A percentile compares a stretch with the other conserved stretches of the same genome.
phyloP scores from a whole-genome alignment of 345 rosid genomes.

The Rhizophora mangle region DNA sequence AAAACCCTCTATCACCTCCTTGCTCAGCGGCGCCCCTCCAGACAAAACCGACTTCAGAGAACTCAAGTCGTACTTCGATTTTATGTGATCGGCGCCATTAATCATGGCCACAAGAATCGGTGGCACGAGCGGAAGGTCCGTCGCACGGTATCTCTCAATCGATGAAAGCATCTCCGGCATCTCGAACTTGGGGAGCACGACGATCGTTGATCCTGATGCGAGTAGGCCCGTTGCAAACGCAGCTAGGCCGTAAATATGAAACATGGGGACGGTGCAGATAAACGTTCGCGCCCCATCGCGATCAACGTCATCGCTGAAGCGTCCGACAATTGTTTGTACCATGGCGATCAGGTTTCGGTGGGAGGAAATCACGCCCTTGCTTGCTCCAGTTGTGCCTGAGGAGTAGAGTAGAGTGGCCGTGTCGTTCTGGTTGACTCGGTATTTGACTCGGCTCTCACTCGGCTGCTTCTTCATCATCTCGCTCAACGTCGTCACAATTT shows the following conservation, averaged over 20 bases:
- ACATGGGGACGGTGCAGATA: conserved; percentile 91
- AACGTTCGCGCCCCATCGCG: conserved; percentile 40
- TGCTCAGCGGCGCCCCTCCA: conserved; percentile 84
- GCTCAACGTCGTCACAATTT: conserved; percentile 38
- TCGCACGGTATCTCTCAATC: conserved; percentile 48
- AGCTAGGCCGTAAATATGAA: conserved; percentile 72
- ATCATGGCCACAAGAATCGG: conserved; percentile 58
- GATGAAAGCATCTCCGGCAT: conserved; percentile 64
- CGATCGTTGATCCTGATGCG: conserved; percentile 62
- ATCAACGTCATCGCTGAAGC: conserved; percentile 33
- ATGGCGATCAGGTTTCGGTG: conserved; percentile 68
- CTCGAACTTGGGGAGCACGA: conserved; percentile 68
- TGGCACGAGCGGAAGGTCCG: conserved; percentile 62
- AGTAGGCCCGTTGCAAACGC: conserved; percentile 63
- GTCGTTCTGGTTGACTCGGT: conserved; percentile 66
- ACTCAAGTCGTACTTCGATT: conserved; percentile 52
- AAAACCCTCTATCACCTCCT: conserved; percentile 70
- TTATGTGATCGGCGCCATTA: conserved; percentile 48
- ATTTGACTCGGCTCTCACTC: conserved; percentile 37
- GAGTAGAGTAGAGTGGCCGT: conserved; percentile 84
- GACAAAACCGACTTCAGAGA: conserved; percentile 50
- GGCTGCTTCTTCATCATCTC: conserved; percentile 50
- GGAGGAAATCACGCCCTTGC: conserved; percentile 79
- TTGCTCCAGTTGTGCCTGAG: conserved; percentile 86
- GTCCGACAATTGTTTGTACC: conserved; percentile 40